Evolutionary conservation across 208 protist species (phyloP).

Genomic region (Acanthamoeba lugdunensis): DNA sequence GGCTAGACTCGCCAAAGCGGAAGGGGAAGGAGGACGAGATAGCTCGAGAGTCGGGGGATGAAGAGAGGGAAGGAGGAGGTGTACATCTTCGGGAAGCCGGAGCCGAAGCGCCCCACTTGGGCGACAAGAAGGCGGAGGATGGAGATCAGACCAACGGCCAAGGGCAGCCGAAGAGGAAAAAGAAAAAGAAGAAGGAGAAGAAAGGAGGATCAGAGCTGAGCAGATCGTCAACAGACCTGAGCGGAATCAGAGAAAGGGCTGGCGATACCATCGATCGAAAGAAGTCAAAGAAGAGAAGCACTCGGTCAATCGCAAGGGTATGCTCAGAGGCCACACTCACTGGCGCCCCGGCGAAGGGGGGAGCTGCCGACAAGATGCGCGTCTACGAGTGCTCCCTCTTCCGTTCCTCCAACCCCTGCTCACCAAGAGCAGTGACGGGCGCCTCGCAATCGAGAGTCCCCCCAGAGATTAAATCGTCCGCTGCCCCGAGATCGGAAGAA

Average conservation of each 20-base stretch:
- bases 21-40: background rate
- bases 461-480: too few species aligned
- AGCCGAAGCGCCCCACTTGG: too few species aligned
- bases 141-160: background rate
- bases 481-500: background rate
- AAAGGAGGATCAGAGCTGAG: background rate
- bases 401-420: background rate
- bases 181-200: slow-evolving; percentile 9
- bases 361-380: background rate
- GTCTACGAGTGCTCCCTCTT: background rate
- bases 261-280: background rate
- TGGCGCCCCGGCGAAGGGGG: background rate
- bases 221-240: background rate
- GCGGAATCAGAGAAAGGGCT: background rate
- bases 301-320: background rate
- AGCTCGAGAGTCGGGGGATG: background rate
- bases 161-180: background rate
- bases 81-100: too few species aligned
- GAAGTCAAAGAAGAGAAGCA: background rate
- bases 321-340: background rate
- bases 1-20: background rate
- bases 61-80: too few species aligned
- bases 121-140: background rate
- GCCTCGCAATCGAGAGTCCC: too few species aligned
- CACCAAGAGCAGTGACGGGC: background rate